Percentiles rank a stretch among this genome's conserved stretches.
phyloP scores from a whole-genome alignment of 2,329 filamentous ascomycete species.

The Aureobasidium pullulans region DNA sequence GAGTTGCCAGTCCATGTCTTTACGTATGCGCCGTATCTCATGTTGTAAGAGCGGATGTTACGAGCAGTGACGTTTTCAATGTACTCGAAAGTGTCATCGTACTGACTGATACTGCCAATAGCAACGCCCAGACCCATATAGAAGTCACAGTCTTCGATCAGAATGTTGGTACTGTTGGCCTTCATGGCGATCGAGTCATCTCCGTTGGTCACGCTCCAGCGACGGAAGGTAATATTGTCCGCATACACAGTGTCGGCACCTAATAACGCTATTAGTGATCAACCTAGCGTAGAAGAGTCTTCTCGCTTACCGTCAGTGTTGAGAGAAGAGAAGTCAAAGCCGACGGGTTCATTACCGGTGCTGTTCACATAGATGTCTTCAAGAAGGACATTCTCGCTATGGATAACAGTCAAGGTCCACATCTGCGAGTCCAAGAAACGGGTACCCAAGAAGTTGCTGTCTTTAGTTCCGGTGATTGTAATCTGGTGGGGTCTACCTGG shows the following conservation, averaged over 20 bases:
- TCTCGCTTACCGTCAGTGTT: slow-evolving; percentile 33
- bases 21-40: slow-evolving; percentile 43
- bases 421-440: slow-evolving; percentile 52
- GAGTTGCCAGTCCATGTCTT: slow-evolving; percentile 53
- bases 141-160: slow-evolving; percentile 43
- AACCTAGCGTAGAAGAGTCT: too few relatives aligned
- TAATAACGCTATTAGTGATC: too few relatives aligned
- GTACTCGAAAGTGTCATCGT: slow-evolving; percentile 40
- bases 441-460: slow-evolving; percentile 43
- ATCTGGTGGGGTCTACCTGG: slow-evolving; percentile 45
- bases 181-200: slow-evolving; percentile 50
- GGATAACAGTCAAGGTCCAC: slow-evolving; percentile 48
- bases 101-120: slow-evolving; percentile 52
- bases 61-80: slow-evolving; percentile 44
- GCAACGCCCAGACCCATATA: slow-evolving; percentile 47
- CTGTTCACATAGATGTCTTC: slow-evolving; percentile 49
- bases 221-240: slow-evolving; percentile 44
- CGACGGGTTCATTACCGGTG: slow-evolving; percentile 24
- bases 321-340: slow-evolving; percentile 17
- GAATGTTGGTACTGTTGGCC: slow-evolving; percentile 50
- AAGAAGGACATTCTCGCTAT: slow-evolving; percentile 41
- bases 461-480: slow-evolving; percentile 42
- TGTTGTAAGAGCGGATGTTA: slow-evolving; percentile 42
- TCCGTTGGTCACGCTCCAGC: slow-evolving; percentile 46
- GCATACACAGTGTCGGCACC: slow-evolving; percentile 48